Base-by-base conservation (phyloP, 306 rosid genomes). In the Corylus heterophylla region DNA sequence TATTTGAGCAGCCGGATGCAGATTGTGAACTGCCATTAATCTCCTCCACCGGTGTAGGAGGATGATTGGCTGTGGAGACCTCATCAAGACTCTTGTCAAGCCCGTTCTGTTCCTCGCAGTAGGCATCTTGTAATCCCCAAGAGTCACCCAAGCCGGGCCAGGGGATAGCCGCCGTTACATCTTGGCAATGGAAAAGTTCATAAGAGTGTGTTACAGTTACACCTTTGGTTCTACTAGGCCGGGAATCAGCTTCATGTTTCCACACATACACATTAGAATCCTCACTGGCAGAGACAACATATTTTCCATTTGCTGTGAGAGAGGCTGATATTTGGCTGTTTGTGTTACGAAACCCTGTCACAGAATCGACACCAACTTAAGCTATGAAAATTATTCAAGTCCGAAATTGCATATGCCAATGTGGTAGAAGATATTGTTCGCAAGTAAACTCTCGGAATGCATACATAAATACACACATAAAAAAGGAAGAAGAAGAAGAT, bases 21-120 rank as follows among this genome's bases (percentile, higher is more conserved):
- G 89, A 76, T 35, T 6, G 84, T 2, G 89, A 83, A 81, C 85
- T 94, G 8, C 84, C 89, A 2, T 86, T 77, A 67, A 76, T 85
- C 72, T 78, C 97, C 83, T 95, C 99, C 54, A 96, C 97, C 1
- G 99, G 98, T 17, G 99, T 90, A 42, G 99, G 98, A 73, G 99
- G 99, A 81, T 93, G 97, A 85, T 93, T 91, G 79, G 85, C 96
- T 1, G 93, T 87, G 52, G 85, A 79, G 68, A 81, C 86, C 73
- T 91, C 94, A 6, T 93, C 96, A 0, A 66, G 83, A 64, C 82
- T 85, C 77, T 66, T 82, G 59, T 90, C 97, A 37, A 80, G 78
- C 81, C 80, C 92, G 9, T 84, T 82, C 79, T 89, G 91, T 54
- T 84, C 92, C 6, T 79, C 84, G 14, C 80, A 84, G 22, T 76